These are phyloP conservation scores for Fusarium sp. DNA, from an alignment of 2,329 filamentous ascomycete genomes.

Conservation along the genomic window DNA sequence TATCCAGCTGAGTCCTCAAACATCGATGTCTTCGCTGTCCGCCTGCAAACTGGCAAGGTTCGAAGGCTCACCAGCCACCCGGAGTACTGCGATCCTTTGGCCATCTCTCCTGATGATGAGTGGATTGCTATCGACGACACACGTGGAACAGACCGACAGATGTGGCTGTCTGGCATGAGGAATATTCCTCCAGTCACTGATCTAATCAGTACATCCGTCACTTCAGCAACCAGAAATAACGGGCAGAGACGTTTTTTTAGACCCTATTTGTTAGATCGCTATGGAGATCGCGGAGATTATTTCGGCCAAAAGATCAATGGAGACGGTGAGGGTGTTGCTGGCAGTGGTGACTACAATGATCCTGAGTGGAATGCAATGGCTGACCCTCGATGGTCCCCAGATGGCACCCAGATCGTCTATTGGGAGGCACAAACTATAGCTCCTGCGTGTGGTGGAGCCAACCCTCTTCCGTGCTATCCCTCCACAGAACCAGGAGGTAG, in stretches of 20 bases:
- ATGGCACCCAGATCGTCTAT: conserved; percentile 61
- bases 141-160: conserved; percentile 57
- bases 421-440: conserved; percentile 57
- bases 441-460: conserved; percentile 61
- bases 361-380: conserved; percentile 64
- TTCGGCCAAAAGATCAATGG: conserved; percentile 62
- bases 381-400: conserved; percentile 60
- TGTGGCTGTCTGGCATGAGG: conserved; percentile 59
- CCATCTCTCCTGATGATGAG: conserved; percentile 59
- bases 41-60: conserved; percentile 58
- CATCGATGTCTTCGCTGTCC: conserved; percentile 61
- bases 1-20: conserved; percentile 60
- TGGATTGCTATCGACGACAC: conserved; percentile 63
- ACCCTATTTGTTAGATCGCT: conserved; percentile 60
- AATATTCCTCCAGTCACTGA: conserved; percentile 60
- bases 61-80: conserved; percentile 61
- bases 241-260: conserved; percentile 62
- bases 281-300: conserved; percentile 63
- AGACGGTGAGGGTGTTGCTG: conserved; percentile 48
- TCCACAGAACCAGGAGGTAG: conserved; percentile 59
- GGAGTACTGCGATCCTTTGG: conserved; percentile 61
- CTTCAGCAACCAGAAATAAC: conserved; percentile 62
- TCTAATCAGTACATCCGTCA: conserved; percentile 51
- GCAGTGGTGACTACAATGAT: conserved; percentile 57
- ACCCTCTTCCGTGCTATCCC: conserved; percentile 59